Evolutionary conservation across 2,329 filamentous ascomycete genomes (phyloP).

Genomic region (Pseudofabraea citricarpa): DNA sequence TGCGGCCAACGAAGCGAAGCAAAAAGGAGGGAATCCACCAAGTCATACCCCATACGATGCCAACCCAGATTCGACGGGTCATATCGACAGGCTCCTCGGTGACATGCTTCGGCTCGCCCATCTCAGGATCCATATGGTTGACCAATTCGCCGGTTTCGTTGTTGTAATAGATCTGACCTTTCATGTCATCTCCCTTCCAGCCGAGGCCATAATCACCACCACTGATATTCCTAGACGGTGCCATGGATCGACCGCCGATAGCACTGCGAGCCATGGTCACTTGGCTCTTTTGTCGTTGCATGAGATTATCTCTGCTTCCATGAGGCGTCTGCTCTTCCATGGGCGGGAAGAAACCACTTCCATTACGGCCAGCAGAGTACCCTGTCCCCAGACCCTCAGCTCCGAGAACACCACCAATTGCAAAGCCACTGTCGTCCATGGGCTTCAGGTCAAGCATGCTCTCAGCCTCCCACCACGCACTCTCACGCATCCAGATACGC

Average conservation of each 20-base stretch:
- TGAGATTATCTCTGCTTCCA: constrained; percentile 68
- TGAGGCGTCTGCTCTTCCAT: constrained; percentile 57
- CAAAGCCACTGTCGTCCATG: constrained; percentile 20
- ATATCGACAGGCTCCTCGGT: constrained; percentile 61
- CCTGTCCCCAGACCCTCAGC: constrained; percentile 63
- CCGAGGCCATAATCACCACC: constrained; percentile 88
- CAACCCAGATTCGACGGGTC: constrained; percentile 73
- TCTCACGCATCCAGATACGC: constrained; percentile 92
- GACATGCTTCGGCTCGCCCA: constrained; percentile 71
- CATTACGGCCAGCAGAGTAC: constrained; percentile 52
- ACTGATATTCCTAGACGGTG: constrained; percentile 50
- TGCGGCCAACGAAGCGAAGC: constrained; percentile 78
- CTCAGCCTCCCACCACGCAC: constrained; percentile 96
- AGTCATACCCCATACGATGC: constrained; percentile 77
- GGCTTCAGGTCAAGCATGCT: constrained; percentile 85
- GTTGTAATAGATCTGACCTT: constrained; percentile 71
- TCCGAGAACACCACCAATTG: constrained; percentile 44
- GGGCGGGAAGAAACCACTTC: constrained; percentile 67
- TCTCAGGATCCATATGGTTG: constrained; percentile 69
- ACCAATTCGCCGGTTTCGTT: constrained; percentile 60
- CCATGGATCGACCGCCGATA: constrained; percentile 54
- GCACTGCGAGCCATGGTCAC: constrained; percentile 38
- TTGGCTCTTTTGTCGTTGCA: constrained; percentile 31
- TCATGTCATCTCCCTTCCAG: constrained; percentile 73
- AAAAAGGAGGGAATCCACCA: constrained; percentile 91